These are phyloP conservation scores for Saccharum spontaneum DNA, from an alignment of 176 grass and related monocot species.

Conservation along the genomic window DNA sequence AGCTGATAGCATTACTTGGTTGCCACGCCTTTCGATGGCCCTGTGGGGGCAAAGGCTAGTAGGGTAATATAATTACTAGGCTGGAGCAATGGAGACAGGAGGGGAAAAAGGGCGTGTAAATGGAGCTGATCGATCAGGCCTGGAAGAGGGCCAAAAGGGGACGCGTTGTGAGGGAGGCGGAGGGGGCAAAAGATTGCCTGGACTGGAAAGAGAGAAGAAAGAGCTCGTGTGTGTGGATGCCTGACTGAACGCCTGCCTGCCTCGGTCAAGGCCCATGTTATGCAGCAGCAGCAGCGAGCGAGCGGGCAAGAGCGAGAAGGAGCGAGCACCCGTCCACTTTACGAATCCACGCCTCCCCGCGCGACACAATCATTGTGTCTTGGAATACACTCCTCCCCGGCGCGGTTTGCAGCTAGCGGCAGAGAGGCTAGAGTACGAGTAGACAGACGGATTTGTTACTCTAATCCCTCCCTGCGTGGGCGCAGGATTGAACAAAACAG, in stretches of 20 bases:
- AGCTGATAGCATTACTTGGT: slow-evolving; percentile 74
- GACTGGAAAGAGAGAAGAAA: slow-evolving; percentile 22
- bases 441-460: slow-evolving; percentile 14
- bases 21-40: slow-evolving; percentile 84
- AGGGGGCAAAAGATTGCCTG: slow-evolving; percentile 39
- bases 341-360: slow-evolving; percentile 88
- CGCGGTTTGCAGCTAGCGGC: not conserved
- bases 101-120: slow-evolving; percentile 41
- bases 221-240: not conserved
- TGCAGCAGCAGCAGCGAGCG: slow-evolving; percentile 22
- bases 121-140: slow-evolving; percentile 53
- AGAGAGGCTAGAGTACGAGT: not conserved
- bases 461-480: slow-evolving; percentile 27
- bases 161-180: not conserved
- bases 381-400: slow-evolving; percentile 83
- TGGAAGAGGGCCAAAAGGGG: slow-evolving; percentile 30
- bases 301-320: too few species aligned
- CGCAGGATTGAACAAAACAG: slow-evolving; percentile 40
- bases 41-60: slow-evolving; percentile 68
- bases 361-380: slow-evolving; percentile 97
- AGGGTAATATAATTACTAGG: slow-evolving; percentile 80
- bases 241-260: slow-evolving; percentile 14
- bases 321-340: slow-evolving; percentile 47
- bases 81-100: slow-evolving; percentile 63
- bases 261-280: slow-evolving; percentile 81